phyloP scores from a whole-genome alignment of 2,329 filamentous ascomycete species.

The Emydomyces testavorans region DNA sequence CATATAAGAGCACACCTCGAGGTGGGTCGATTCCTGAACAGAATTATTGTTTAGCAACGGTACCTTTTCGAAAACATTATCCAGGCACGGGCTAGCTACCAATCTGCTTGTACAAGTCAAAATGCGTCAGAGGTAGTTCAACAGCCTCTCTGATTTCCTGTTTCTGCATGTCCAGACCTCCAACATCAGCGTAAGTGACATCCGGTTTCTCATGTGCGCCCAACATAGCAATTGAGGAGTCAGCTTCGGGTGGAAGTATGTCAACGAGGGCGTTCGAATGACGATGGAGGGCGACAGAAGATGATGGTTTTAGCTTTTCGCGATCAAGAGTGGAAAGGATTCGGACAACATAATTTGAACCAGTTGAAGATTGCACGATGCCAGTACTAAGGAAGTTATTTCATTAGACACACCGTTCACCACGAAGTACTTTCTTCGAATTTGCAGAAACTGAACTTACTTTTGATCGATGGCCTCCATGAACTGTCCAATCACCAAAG shows the following conservation, averaged over 20 bases:
- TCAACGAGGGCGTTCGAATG: slow-evolving; percentile 98
- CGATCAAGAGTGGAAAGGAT: slow-evolving; percentile 97
- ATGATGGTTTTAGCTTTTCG: slow-evolving; percentile 94
- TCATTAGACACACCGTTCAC: neutral
- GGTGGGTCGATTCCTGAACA: slow-evolving; percentile 70
- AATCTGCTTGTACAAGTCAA: slow-evolving; percentile 98
- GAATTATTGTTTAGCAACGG: slow-evolving; percentile 3
- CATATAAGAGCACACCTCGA: slow-evolving; percentile 89
- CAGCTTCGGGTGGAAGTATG: slow-evolving; percentile 95
- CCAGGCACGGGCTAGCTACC: slow-evolving; percentile 38
- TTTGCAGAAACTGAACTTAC: slow-evolving; percentile 37
- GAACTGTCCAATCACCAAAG: slow-evolving; percentile 95
- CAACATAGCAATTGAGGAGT: slow-evolving; percentile 97
- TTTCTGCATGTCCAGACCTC: slow-evolving; percentile 98
- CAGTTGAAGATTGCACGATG: slow-evolving; percentile 95
- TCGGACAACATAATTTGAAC: slow-evolving; percentile 96
- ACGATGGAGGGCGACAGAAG: slow-evolving; percentile 90
- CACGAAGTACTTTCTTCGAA: neutral
- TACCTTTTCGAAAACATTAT: neutral
- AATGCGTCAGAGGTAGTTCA: slow-evolving; percentile 90
- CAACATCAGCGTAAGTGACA: slow-evolving; percentile 94
- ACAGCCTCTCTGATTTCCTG: slow-evolving; percentile 98
- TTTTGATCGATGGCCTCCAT: slow-evolving; percentile 99
- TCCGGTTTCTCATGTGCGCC: slow-evolving; percentile 95
- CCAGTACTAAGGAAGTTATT: slow-evolving; percentile 55